Evolutionary conservation across 2,329 filamentous ascomycete species (phyloP).

Genomic region (Alternaria sp.): DNA sequence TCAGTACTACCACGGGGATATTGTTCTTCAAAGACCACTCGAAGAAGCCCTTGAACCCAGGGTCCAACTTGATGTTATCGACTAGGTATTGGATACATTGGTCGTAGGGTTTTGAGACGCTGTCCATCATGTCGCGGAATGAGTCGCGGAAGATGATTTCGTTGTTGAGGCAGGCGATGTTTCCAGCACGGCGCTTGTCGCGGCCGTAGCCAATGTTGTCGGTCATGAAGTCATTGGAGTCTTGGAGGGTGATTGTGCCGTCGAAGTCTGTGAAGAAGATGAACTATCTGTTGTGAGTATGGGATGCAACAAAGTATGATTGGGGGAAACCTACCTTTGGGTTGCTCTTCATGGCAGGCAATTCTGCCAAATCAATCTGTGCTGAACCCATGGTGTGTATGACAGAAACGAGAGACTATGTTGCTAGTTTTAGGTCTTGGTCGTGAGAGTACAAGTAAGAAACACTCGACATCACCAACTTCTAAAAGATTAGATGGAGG

Average conservation of each 20-base stretch:
- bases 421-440: neutral
- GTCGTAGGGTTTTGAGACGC: slow-evolving; percentile 78
- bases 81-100: slow-evolving; percentile 81
- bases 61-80: slow-evolving; percentile 86
- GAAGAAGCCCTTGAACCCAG: slow-evolving; percentile 87
- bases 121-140: slow-evolving; percentile 93
- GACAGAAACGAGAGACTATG: neutral
- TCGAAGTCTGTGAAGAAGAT: slow-evolving; percentile 99
- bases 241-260: slow-evolving; percentile 85
- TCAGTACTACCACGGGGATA: slow-evolving; percentile 90
- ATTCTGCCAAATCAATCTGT: slow-evolving; percentile 46
- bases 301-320: neutral
- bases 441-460: slow-evolving; percentile 5
- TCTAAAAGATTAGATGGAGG: slow-evolving; percentile 15
- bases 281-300: slow-evolving; percentile 61
- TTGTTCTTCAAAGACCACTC: slow-evolving; percentile 81
- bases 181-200: slow-evolving; percentile 74
- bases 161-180: slow-evolving; percentile 77
- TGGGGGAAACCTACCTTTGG: slow-evolving; percentile 60
- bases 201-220: slow-evolving; percentile 89
- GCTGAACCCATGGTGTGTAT: slow-evolving; percentile 44
- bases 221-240: slow-evolving; percentile 77
- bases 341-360: slow-evolving; percentile 62
- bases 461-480: slow-evolving; percentile 2
- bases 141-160: slow-evolving; percentile 78